These are phyloP conservation scores for Colletotrichum scovillei DNA, from an alignment of 2,329 filamentous ascomycete species.

Conservation along the genomic window DNA sequence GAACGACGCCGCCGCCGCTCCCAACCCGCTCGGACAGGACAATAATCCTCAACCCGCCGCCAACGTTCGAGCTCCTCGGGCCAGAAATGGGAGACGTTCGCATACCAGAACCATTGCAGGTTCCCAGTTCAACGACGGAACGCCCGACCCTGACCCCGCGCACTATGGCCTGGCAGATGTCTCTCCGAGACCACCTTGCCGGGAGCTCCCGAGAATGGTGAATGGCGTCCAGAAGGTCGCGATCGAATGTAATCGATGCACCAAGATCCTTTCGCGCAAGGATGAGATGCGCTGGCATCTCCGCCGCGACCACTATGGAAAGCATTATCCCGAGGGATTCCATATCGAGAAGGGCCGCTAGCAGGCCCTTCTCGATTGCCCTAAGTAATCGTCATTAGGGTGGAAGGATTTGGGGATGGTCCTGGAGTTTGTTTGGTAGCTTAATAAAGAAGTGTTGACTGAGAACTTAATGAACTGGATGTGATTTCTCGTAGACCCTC, in stretches of 20 bases:
- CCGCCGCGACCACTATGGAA: background rate
- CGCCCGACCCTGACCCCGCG: accelerated
- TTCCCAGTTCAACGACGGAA: background rate
- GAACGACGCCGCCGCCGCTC: too few relatives aligned
- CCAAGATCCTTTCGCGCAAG: background rate
- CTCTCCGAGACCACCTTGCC: background rate
- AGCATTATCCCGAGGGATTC: background rate
- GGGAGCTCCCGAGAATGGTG: background rate
- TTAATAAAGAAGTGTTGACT: too few relatives aligned
- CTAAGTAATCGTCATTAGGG: background rate
- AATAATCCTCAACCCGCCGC: background rate
- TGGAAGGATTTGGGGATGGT: too few relatives aligned
- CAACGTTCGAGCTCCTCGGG: background rate
- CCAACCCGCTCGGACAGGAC: too few relatives aligned
- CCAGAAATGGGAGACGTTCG: background rate
- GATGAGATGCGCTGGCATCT: background rate
- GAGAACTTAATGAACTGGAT: too few relatives aligned
- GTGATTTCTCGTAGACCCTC: too few relatives aligned
- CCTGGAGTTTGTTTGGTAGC: too few relatives aligned
- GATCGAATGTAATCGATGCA: background rate
- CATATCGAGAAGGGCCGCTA: background rate
- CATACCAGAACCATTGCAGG: background rate
- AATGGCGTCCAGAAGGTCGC: background rate
- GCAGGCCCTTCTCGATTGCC: background rate
- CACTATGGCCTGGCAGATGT: background rate